These are phyloP conservation scores for Naumovozyma castellii DNA, from an alignment of 805 yeast genomes.

Conservation along the genomic window DNA sequence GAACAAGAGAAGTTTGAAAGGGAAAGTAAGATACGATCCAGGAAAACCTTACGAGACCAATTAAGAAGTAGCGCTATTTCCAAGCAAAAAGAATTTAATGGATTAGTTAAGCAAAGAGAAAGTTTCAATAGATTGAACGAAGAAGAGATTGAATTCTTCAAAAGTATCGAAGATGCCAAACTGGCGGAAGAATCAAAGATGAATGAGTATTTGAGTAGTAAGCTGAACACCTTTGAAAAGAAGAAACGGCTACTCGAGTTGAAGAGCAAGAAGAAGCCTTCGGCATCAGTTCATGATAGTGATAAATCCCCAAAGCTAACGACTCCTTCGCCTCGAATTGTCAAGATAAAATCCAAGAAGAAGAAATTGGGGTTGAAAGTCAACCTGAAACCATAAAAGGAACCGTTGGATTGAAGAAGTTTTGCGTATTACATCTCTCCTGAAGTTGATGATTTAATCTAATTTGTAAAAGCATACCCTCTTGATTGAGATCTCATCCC, in stretches of 20 bases:
- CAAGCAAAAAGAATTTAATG: conserved; percentile 20
- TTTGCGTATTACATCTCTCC: too few species aligned
- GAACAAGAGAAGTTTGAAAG: conserved; percentile 16
- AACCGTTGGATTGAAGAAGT: too few species aligned
- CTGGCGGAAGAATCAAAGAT: conserved; percentile 7
- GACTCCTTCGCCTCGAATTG: too few species aligned
- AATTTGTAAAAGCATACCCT: too few species aligned
- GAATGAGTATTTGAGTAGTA: not conserved
- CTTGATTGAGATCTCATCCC: too few species aligned
- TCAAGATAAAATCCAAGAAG: not conserved
- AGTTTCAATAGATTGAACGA: conserved; percentile 22
- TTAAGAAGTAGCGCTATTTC: conserved; percentile 21
- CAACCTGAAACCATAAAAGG: too few species aligned
- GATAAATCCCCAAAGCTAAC: not conserved
- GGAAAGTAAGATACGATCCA: conserved; percentile 14
- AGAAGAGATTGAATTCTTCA: conserved; percentile 17
- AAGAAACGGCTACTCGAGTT: not conserved
- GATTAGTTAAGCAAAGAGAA: conserved; percentile 18
- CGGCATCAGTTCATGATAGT: too few species aligned
- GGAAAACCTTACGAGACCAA: conserved; percentile 26
- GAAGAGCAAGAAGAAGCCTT: not conserved
- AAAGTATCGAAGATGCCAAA: conserved; percentile 5
- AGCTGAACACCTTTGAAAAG: not conserved
- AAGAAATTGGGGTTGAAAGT: too few species aligned
- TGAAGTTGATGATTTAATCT: too few species aligned